Percentiles rank a stretch among this genome's conserved stretches.
Evolutionary conservation across 441 rosid species (phyloP).

Genomic region (Erodium texanum): DNA sequence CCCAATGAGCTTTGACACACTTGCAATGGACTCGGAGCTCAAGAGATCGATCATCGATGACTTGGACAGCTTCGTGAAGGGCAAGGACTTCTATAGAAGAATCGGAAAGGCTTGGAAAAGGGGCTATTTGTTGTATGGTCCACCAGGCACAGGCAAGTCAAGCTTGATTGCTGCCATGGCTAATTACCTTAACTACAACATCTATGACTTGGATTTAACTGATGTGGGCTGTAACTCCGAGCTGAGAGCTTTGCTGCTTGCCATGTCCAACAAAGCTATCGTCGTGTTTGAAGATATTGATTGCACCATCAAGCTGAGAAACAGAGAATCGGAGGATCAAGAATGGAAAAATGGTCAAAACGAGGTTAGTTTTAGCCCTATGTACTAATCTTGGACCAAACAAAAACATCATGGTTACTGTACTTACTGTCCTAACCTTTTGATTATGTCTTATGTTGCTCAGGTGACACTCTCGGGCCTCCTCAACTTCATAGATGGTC

Average conservation of each 20-base stretch:
- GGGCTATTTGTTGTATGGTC: constrained; percentile 22
- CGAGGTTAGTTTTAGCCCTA: neutral
- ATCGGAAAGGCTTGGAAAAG: constrained; percentile 35
- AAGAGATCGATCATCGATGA: constrained; percentile 26
- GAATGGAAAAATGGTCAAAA: neutral
- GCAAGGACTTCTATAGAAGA: constrained; percentile 23
- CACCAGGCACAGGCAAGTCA: constrained; percentile 22
- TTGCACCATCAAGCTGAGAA: constrained; percentile 20
- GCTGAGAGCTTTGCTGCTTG: constrained; percentile 13
- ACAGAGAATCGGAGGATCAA: constrained; percentile 14
- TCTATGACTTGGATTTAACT: constrained; percentile 16
- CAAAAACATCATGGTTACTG: no score
- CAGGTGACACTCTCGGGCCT: constrained; percentile 19
- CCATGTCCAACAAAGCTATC: constrained; percentile 15
- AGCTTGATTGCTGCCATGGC: constrained; percentile 23
- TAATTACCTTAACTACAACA: constrained; percentile 18
- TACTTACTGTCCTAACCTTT: no score
- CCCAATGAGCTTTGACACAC: constrained; percentile 30
- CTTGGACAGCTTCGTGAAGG: constrained; percentile 25
- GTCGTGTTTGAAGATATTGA: constrained; percentile 24
- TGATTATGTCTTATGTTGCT: no score
- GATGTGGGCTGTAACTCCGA: constrained; percentile 1
- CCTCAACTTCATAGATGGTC: constrained; percentile 17
- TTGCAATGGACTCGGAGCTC: constrained; percentile 23
- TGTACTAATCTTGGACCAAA: no score